These are phyloP conservation scores for Elsinoe ampelina DNA, from an alignment of 2,329 filamentous ascomycete genomes.

Conservation along the genomic window DNA sequence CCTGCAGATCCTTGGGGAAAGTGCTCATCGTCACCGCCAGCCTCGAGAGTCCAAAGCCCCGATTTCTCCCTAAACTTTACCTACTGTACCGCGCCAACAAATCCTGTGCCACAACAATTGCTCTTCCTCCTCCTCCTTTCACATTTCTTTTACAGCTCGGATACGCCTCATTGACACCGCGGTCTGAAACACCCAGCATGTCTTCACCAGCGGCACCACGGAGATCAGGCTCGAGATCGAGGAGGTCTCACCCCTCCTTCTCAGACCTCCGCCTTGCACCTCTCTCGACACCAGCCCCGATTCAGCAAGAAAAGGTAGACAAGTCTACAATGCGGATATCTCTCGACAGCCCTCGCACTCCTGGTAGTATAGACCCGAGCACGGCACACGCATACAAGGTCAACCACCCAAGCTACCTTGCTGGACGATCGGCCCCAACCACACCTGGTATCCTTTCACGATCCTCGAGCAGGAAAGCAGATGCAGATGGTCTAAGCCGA, in stretches of 20 bases:
- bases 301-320: slow-evolving; percentile 18
- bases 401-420: slow-evolving; percentile 38
- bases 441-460: slow-evolving; percentile 41
- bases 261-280: slow-evolving; percentile 53
- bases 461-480: slow-evolving; percentile 30
- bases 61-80: slow-evolving; percentile 4
- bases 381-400: slow-evolving; percentile 21
- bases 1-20: neutral
- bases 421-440: slow-evolving; percentile 39
- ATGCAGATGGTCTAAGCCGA: slow-evolving; percentile 26
- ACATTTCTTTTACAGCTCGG: neutral
- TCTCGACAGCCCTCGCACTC: slow-evolving; percentile 17
- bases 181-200: neutral
- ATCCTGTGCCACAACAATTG: neutral
- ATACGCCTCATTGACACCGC: neutral
- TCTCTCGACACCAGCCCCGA: slow-evolving; percentile 35
- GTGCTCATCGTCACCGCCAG: neutral
- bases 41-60: neutral
- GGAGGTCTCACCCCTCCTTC: slow-evolving; percentile 51
- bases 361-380: slow-evolving; percentile 16
- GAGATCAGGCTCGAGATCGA: slow-evolving; percentile 21
- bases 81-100: neutral
- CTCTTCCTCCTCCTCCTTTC: neutral
- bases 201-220: neutral
- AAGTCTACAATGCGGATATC: slow-evolving; percentile 1